Base-by-base conservation (phyloP, 768 basidiomycete species). In the Collybia nuda region DNA sequence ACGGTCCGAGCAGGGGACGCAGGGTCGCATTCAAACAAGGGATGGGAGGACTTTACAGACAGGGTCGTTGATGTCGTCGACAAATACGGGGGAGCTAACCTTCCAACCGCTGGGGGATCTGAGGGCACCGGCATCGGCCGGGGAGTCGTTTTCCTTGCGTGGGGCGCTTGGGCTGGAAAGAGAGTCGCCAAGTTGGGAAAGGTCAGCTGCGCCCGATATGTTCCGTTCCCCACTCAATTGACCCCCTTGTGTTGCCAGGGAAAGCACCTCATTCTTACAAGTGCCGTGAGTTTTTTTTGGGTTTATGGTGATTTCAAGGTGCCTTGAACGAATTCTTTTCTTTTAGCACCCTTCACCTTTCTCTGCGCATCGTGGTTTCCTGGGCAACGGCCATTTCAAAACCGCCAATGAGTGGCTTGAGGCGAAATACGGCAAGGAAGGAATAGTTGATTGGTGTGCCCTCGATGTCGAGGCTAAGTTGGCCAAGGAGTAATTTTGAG, bases 11-110 rank as follows among this genome's bases (percentile, higher is more conserved):
- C 88, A 0, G 78, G 78, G 50, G 58, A 79, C 48, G 82, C 95
- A 15, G 89, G 81, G 32, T 93, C 93, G 45, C 95, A 97, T 67
- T 80, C 85, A 36, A 81, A 82, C 59, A 85, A 78, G 66, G 95
- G 95, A 49, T 97, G 95, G 95, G 93, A 97, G 66, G 68, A 78
- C 44, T 97, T 96, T 64, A 97, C 94, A 3, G 90, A 87, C 56
- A 73, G 67, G 56, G 86, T 96, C 52, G 73, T 96, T 51, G 81
- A 86, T 54, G 78, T 85, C 51, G 85, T 94, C 54, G 80, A 90
- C 66, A 81, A 75, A 63, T 89, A 86, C 67, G 85, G 86, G 50
- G 82, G 90, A 56, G 80, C 87, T 47, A 87, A 86, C 64, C 73
- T 90, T 43, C 69, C 76, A 22, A 61, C 57, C 26, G 57, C 57